These are phyloP conservation scores for Globisporangium solare DNA, from an alignment of 352 stramenopile genomes.

Conservation along the genomic window DNA sequence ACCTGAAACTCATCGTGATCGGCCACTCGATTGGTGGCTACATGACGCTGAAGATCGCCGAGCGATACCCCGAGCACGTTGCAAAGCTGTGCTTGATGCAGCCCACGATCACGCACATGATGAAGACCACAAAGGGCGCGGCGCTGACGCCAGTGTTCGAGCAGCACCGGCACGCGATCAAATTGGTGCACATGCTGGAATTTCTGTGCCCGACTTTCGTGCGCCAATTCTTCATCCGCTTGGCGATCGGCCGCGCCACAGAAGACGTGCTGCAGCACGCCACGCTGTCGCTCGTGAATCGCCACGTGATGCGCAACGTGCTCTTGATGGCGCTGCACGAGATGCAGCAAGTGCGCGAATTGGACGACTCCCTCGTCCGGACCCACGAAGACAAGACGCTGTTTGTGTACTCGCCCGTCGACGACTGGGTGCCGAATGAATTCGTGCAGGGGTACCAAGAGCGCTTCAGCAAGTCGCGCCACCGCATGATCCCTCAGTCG, in stretches of 20 bases:
- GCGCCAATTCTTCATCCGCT: constrained; percentile 41
- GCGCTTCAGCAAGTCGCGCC: constrained; percentile 34
- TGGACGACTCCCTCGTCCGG: constrained; percentile 37
- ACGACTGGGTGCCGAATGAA: constrained; percentile 63
- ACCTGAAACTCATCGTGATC: constrained; percentile 45
- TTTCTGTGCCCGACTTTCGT: constrained; percentile 33
- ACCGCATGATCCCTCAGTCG: constrained; percentile 47
- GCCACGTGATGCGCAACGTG: constrained; percentile 54
- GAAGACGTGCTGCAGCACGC: constrained; percentile 43
- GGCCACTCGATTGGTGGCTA: constrained; percentile 66
- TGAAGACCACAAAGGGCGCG: constrained; percentile 32
- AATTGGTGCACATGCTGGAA: constrained; percentile 36
- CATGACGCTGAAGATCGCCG: constrained; percentile 47
- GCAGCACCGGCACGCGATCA: constrained; percentile 24
- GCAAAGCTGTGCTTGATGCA: constrained; percentile 67
- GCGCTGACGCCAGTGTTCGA: constrained; percentile 49
- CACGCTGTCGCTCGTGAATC: constrained; percentile 48
- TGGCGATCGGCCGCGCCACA: constrained; percentile 30
- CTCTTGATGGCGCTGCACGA: constrained; percentile 65
- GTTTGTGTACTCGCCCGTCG: constrained; percentile 64
- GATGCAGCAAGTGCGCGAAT: constrained; percentile 43
- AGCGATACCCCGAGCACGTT: constrained; percentile 46
- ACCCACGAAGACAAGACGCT: constrained; percentile 46
- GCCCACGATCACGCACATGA: constrained; percentile 65
- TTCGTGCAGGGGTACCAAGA: constrained; percentile 54